A percentile compares a stretch with the other conserved stretches of the same genome.
Evolutionary conservation across 2,329 filamentous ascomycete genomes (phyloP).

Genomic region (Aspergillus hiratsukae): DNA sequence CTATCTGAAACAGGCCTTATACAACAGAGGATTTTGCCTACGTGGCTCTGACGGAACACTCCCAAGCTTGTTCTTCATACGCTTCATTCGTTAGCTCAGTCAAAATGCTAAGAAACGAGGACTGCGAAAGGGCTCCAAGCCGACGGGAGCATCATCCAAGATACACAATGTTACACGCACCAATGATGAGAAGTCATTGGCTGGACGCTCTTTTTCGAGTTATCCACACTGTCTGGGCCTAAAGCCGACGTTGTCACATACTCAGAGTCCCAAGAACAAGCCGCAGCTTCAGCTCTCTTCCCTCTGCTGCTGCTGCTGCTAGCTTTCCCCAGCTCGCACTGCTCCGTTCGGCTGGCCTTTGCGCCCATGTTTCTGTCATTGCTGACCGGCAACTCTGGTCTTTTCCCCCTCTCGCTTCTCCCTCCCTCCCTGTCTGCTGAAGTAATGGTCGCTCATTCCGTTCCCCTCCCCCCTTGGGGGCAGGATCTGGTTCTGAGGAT

Average conservation of each 20-base stretch:
- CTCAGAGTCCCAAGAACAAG: neutral
- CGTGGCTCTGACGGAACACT: neutral
- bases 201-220: neutral
- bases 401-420: conserved; percentile 6
- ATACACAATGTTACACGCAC: neutral
- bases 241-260: neutral
- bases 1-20: neutral
- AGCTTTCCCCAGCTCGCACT: conserved; percentile 10
- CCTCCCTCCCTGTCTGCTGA: conserved; percentile 47
- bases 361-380: conserved; percentile 5
- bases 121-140: neutral
- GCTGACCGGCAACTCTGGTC: conserved; percentile 9
- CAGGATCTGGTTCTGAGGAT: conserved; percentile 24
- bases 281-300: neutral
- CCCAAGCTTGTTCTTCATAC: neutral
- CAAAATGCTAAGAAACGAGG: neutral
- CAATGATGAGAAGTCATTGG: neutral
- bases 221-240: neutral
- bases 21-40: neutral
- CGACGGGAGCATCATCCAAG: neutral
- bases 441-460: conserved; percentile 49
- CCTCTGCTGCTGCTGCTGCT: neutral
- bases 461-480: conserved; percentile 36
- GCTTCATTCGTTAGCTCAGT: neutral
- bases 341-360: neutral